Evolutionary conservation across 2,329 filamentous ascomycete genomes (phyloP), one percentile per base, ranked within the genome.

Genomic region (Alternaria ethzedia): DNA sequence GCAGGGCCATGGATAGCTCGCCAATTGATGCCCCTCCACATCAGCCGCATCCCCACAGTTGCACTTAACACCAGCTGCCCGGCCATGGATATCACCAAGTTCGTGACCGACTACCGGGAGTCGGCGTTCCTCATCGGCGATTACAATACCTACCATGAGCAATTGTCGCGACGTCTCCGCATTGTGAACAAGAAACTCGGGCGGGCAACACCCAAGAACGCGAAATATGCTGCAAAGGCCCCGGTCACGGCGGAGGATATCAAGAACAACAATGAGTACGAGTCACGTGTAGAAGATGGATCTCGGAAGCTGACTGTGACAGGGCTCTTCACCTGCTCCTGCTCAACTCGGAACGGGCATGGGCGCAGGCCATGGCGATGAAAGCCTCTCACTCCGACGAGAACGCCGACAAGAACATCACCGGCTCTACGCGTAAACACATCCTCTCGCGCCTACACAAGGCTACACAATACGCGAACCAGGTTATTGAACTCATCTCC

Each of bases 291-390:
- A 44, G 8, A 1, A 41, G n/a, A 8, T 5, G 8, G 1, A 17
- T 43, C 21, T 9, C 5, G 30, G 28, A 36, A 21, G 23, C 62
- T 69, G 51, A 71, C 56, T 43, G 11, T 11, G 9, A 13, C 55
- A 75, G 74, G 62, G 74, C 71, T 50, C 73, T 76, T 20, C 72
- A 74, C 30, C 85, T 97, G n/a, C 85, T 95, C 30, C 86, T 99
- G 60, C 88, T 97, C 75, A 92, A 89, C 43, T 90, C 94, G 64
- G 96, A 99, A 83, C 88, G 96, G 68, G 93, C 94, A 55, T 98
- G 94, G 93, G 95, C 96, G 41, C 91, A 97, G 80, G 95, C 94
- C 61, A 96, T 98, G 94, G 89, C 91, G 77, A 93, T 97, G 86
- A 97, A 97, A 81, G 88, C 93, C 5, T 84, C 88, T 20, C 93